Base-by-base conservation (phyloP, 2,329 filamentous ascomycete species). In the Aspergillus aculeatinus region DNA sequence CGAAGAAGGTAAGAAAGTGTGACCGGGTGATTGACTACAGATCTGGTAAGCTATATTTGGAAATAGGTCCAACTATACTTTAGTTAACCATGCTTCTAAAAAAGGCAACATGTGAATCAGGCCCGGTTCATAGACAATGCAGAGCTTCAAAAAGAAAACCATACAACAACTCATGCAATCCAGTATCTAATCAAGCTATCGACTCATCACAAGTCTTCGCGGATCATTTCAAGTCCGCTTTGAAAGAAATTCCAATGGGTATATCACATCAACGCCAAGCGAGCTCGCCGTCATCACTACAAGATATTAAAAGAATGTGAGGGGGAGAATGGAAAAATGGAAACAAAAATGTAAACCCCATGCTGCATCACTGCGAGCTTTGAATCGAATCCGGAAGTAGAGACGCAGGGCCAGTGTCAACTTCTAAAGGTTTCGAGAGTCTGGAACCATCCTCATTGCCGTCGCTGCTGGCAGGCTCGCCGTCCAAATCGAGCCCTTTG, bases 181-280 rank as follows among this genome's bases (percentile, higher is more conserved):
- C 39, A 44, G 5, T 44, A 44, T 44, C 39, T 19, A 44, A 39
- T 11, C 19, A 33, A 11, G 29, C 5, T 31, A 35, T 23, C 29
- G 23, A 31, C 52, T 47, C 52, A 12, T 31, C 19, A 33, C 23
- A 55, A 55, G 31, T 42, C 42, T 16, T 19, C 33, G 39, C 39
- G 39, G 16, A 44, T 9, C 16, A 19, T 19, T 14, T 10, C 39
- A 35, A 35, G 33, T 16, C 39, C 39, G 39, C 39, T n/a, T 44
- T 19, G 59, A 65, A 63, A 64, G 64, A 60, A 64, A 66, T 62
- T 67, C 60, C 65, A 66, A 72, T 70, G 73, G 74, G 74, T 76
- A 76, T 76, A 76, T 76, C 74, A 73, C 72, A 73, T 73, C 63
- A 75, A 76, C 72, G 73, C 72, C 73, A 67, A 64, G 60, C 48